Percentiles rank a stretch among this genome's conserved stretches.
phyloP scores from a whole-genome alignment of 805 yeast species.

The Diddensiella santjacobensis region DNA sequence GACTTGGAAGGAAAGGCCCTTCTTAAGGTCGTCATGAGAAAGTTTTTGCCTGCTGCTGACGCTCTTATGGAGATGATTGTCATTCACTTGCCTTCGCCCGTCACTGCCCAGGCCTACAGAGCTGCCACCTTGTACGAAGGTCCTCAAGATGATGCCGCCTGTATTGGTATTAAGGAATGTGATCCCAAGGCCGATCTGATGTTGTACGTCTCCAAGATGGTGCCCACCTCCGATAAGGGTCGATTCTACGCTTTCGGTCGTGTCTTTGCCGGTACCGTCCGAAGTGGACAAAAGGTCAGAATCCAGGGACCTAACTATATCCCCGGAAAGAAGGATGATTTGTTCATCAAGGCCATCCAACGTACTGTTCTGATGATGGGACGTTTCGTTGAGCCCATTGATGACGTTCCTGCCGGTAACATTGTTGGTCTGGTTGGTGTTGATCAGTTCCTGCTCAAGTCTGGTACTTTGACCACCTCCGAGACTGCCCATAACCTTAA shows the following conservation, averaged over 20 bases:
- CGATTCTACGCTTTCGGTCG: conserved; percentile 99
- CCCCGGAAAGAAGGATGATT: conserved; percentile 97
- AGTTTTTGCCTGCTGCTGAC: conserved; percentile 99
- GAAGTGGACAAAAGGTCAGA: conserved; percentile 98
- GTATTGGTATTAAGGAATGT: conserved; percentile 94
- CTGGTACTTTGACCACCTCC: conserved; percentile 97
- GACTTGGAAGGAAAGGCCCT: conserved; percentile 98
- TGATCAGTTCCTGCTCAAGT: conserved; percentile 98
- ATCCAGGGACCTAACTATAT: conserved; percentile 99
- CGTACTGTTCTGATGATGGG: conserved; percentile 99
- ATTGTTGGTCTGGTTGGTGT: conserved; percentile 99
- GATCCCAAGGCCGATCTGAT: conserved; percentile 97
- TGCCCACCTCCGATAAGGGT: conserved; percentile 99
- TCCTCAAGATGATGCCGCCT: conserved; percentile 83
- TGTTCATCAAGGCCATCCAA: conserved; percentile 95
- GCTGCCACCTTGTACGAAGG: conserved; percentile 99
- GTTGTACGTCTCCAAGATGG: conserved; percentile 99
- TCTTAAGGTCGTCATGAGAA: conserved; percentile 97
- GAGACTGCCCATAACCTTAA: conserved; percentile 98
- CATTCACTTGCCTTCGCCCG: conserved; percentile 98
- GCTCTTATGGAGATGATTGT: conserved; percentile 98
- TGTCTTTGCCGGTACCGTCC: conserved; percentile 99
- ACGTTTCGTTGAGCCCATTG: conserved; percentile 95
- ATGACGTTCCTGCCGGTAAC: conserved; percentile 99
- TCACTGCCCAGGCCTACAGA: conserved; percentile 98